Base-by-base conservation (phyloP, 2,329 filamentous ascomycete species). In the Nothophoma quercina region DNA sequence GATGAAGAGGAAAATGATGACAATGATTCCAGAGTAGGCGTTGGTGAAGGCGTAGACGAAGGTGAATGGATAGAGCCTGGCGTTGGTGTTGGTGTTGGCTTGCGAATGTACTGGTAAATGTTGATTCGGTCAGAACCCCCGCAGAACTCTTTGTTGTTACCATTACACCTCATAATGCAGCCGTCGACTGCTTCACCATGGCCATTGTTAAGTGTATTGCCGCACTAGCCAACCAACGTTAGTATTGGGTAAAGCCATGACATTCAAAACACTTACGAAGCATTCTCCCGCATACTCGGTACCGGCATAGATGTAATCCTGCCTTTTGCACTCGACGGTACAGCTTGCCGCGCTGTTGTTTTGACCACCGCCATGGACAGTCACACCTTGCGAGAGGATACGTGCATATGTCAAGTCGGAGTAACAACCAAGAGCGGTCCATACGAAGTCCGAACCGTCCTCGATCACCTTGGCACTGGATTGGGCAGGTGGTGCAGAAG, bases 51-150 rank as follows among this genome's bases (percentile, higher is more conserved):
- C 1, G 15, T 40, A n/a, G 38, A 18, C 9, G 45, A n/a, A n/a
- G n/a, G n/a, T n/a, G n/a, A n/a, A n/a, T n/a, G n/a, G n/a, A n/a
- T 26, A 12, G 29, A 3, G 22, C 46, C 42, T 15, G 38, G 39
- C 16, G 13, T 50, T 10, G 46, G 39, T 10, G 18, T 36, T 15
- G 30, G 19, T 13, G 18, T 30, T 3, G 39, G 44, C 22, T 23
- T 43, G 4, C 35, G 15, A 12, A 50, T 16, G 15, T 43, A 42
- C 12, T 50, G 42, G 56, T 67, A 64, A 42, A 75, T 59, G 7
- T 69, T 71, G 40, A 64, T 43, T 13, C 59, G 59, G 21, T 58
- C 47, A n/a, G 51, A 15, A 12, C 55, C 61, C 33, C 61, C 59
- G 21, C 61, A 64, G 12, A 56, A 28, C 19, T 62, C 40, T 16